These are phyloP conservation scores for Penicillium antarcticum DNA, from an alignment of 495 filamentous ascomycete genomes.

Conservation along the genomic window DNA sequence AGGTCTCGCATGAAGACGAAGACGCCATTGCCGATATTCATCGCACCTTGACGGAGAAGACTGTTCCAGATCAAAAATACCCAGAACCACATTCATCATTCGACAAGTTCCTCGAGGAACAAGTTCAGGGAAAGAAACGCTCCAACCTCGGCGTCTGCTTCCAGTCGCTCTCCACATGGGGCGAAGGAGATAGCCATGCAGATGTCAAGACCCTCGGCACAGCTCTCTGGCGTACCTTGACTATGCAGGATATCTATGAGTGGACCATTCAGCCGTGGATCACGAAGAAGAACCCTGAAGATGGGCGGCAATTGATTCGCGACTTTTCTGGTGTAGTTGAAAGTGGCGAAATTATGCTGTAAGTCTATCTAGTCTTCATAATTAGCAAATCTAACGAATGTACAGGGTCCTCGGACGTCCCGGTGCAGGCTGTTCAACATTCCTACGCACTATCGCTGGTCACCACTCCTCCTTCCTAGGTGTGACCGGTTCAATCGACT, in stretches of 20 bases:
- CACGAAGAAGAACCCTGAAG: conserved; percentile 24
- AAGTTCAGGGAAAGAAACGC: conserved; percentile 30
- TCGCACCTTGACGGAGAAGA: conserved; percentile 28
- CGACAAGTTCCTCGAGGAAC: conserved; percentile 36
- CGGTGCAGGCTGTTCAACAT: conserved; percentile 83
- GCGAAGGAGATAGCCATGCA: conserved; percentile 27
- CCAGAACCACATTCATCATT: conserved; percentile 36
- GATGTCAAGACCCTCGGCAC: conserved; percentile 33
- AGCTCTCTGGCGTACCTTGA: conserved; percentile 35
- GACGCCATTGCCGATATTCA: conserved; percentile 36
- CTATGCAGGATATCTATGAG: conserved; percentile 35
- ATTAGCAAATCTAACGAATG: background rate
- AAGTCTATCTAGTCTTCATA: conserved; percentile 16
- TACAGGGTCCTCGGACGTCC: conserved; percentile 71
- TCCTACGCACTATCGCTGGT: conserved; percentile 79
- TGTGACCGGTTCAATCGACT: conserved; percentile 74
- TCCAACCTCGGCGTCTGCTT: conserved; percentile 36
- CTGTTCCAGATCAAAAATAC: conserved; percentile 15
- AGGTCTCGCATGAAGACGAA: conserved; percentile 31
- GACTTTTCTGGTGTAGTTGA: conserved; percentile 66
- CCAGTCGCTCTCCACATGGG: conserved; percentile 38
- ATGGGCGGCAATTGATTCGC: conserved; percentile 37
- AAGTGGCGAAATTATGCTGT: conserved; percentile 72
- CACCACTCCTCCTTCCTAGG: conserved; percentile 73
- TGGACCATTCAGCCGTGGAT: conserved; percentile 38